These are phyloP conservation scores for Gloeostereum incarnatum DNA, from an alignment of 768 basidiomycete species.

Conservation along the genomic window DNA sequence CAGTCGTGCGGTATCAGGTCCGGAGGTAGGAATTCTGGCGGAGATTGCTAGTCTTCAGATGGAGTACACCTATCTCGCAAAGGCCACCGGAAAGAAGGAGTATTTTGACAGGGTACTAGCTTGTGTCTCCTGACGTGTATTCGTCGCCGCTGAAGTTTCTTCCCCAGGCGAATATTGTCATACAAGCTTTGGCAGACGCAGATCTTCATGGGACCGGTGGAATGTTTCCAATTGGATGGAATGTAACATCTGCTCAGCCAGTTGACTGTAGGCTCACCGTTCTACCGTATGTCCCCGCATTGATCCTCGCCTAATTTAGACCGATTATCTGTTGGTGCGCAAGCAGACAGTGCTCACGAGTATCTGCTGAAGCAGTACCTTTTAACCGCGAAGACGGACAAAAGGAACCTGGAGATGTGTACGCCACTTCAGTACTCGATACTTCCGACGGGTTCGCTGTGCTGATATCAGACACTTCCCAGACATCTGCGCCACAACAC, in stretches of 20 bases:
- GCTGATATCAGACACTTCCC: too few species aligned
- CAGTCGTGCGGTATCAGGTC: conserved; percentile 22
- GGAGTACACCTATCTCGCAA: conserved; percentile 77
- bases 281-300: conserved; percentile 19
- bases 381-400: conserved; percentile 43
- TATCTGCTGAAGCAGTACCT: conserved; percentile 66
- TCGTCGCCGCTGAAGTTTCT: conserved; percentile 30
- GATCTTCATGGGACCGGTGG: conserved; percentile 26
- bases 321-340: conserved; percentile 42
- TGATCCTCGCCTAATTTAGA: conserved; percentile 21
- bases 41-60: conserved; percentile 79
- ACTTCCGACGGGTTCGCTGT: too few species aligned
- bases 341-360: conserved; percentile 60
- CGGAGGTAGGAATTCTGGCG: conserved; percentile 42
- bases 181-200: conserved; percentile 38
- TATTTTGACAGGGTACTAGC: conserved; percentile 38
- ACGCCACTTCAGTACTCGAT: too few species aligned
- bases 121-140: conserved; percentile 12
- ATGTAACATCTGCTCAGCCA: conserved; percentile 31
- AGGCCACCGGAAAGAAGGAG: conserved; percentile 58
- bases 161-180: conserved; percentile 31
- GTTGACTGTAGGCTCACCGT: conserved; percentile 27
- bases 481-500: conserved; percentile 42
- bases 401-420: conserved; percentile 42
- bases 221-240: conserved; percentile 50